These are phyloP conservation scores for Aspergillus brunneoviolaceus DNA, from an alignment of 2,329 filamentous ascomycete genomes.

Conservation along the genomic window DNA sequence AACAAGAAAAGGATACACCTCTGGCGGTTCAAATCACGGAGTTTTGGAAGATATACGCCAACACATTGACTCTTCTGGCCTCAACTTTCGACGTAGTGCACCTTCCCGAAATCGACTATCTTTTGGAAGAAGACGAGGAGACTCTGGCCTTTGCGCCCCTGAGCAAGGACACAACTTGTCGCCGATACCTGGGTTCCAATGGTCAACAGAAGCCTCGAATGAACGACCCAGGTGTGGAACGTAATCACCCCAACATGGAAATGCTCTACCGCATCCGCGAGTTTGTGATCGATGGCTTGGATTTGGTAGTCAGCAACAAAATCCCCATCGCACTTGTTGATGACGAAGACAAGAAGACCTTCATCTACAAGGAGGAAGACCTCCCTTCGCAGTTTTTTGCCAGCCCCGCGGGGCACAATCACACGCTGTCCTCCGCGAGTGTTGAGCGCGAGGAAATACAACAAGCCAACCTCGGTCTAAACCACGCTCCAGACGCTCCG, in stretches of 20 bases:
- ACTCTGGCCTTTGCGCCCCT: conserved; percentile 66
- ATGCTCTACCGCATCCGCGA: conserved; percentile 67
- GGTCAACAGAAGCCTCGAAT: conserved; percentile 52
- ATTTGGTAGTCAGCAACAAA: conserved; percentile 54
- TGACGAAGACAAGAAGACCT: conserved; percentile 45
- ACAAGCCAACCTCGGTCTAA: conserved; percentile 26
- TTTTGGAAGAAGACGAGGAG: conserved; percentile 67
- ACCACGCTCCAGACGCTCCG: conserved; percentile 27
- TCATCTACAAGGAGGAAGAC: conserved; percentile 55
- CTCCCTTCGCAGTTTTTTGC: conserved; percentile 52
- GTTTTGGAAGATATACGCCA: conserved; percentile 67
- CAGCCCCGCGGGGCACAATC: conserved; percentile 44
- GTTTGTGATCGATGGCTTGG: conserved; percentile 61
- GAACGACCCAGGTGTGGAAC: conserved; percentile 51
- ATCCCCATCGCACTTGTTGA: conserved; percentile 51
- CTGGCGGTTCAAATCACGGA: conserved; percentile 59
- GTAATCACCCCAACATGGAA: conserved; percentile 60
- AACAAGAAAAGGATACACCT: conserved; percentile 50
- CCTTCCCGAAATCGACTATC: conserved; percentile 58
- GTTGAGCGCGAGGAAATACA: conserved; percentile 44
- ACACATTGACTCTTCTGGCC: conserved; percentile 58
- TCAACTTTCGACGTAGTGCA: conserved; percentile 59
- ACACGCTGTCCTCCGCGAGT: conserved; percentile 40
- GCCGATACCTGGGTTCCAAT: conserved; percentile 52
- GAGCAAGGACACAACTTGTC: conserved; percentile 49